Percentiles rank a stretch among this genome's conserved stretches.
Evolutionary conservation across 345 rosid genomes (phyloP).

Genomic region (Rhizophora mangle): DNA sequence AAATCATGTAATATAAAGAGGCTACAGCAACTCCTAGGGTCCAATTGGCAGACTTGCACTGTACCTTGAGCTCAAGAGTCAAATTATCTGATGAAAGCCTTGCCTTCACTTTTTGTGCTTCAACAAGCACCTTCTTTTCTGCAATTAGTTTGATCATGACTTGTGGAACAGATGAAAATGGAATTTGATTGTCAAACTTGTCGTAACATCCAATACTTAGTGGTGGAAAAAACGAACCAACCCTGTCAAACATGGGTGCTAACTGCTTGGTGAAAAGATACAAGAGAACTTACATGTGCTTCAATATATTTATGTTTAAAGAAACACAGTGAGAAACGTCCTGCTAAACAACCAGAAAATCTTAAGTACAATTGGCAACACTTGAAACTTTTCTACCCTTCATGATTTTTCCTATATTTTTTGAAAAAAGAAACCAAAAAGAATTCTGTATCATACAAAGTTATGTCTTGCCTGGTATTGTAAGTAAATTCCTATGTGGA

Average conservation of each 20-base stretch:
- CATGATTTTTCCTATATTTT: no score
- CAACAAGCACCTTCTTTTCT: constrained; percentile 10
- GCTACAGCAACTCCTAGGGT: neutral
- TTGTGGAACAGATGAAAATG: constrained; percentile 37
- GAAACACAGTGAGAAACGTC: neutral
- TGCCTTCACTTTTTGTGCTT: constrained; percentile 30
- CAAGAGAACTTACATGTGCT: neutral
- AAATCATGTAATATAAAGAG: neutral
- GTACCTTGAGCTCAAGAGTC: constrained; percentile 47
- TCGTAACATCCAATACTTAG: constrained; percentile 48
- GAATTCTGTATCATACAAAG: no score
- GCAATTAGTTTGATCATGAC: constrained; percentile 33
- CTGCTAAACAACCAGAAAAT: neutral
- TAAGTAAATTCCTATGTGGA: no score
- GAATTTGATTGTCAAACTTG: constrained; percentile 38
- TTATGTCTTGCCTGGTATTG: no score
- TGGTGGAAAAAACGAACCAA: constrained; percentile 47
- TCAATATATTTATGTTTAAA: neutral
- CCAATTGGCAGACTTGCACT: no score
- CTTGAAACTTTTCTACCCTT: no score
- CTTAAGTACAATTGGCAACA: no score
- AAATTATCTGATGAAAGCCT: constrained; percentile 34
- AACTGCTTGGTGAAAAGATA: neutral
- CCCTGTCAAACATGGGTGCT: constrained; percentile 33
- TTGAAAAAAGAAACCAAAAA: no score